Evolutionary conservation across 2,329 filamentous ascomycete genomes (phyloP), one percentile per base, ranked within the genome.

Genomic region (Graphium sp.): DNA sequence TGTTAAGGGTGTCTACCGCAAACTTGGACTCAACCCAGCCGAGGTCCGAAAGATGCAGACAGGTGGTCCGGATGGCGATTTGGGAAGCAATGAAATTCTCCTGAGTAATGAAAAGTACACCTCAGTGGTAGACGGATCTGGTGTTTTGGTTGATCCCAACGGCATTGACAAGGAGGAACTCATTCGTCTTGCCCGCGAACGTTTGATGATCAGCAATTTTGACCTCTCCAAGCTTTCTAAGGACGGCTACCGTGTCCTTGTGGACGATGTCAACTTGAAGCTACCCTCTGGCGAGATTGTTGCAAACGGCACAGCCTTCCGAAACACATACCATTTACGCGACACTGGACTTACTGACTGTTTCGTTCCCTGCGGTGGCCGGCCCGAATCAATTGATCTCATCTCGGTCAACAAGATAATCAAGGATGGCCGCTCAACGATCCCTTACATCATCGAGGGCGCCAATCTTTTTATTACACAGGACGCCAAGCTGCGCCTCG

Each of bases 401-500:
- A 77, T 81, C 32, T 82, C 77, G 6, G 87, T 85, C 35, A 76
- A 68, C 55, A 82, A 79, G 50, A 68, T 98, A 36, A 95, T 98
- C 53, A 73, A 77, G 47, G 74, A 93, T 36, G 84, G 85, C 56
- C 94, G 92, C 60, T 66, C 69, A 14, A 71, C 67, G 8, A 78
- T 98, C 35, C 85, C 87, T 1, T 98, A 91, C 57, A 89, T 98
- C 30, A 87, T 98, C 24, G 89, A 98, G 56, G 89, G 89, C 30
- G 89, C 89, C 53, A 98, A 95, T 52, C 64, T 98, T 31, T 98
- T 98, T 68, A 91, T 98, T 56, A 94, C 89, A 1, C 89, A 98
- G 54, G 89, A 98, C 44, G 87, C 87, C 42, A 95, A 95, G 61
- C 67, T 95, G 31, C 80, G 84, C 15, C 72, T 98, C 10, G 89